Percentiles rank a stretch among this genome's conserved stretches.
These are phyloP conservation scores for Calonectria naviculata DNA, from an alignment of 2,329 filamentous ascomycete genomes.

Conservation along the genomic window DNA sequence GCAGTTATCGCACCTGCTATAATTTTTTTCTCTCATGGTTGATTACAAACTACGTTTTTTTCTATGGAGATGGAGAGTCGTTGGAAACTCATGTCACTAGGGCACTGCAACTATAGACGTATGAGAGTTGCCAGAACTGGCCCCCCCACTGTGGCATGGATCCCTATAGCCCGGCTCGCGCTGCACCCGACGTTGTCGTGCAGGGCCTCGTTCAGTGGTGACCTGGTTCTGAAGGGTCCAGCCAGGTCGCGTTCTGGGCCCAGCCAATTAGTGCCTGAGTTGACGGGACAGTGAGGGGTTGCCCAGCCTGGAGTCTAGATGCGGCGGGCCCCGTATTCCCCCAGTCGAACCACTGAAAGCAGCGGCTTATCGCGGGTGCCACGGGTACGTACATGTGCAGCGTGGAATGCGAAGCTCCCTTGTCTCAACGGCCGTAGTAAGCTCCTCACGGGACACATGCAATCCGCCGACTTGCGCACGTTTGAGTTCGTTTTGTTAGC, in stretches of 20 bases:
- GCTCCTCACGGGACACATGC: slow-evolving; percentile 12
- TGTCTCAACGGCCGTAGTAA: slow-evolving; percentile 10
- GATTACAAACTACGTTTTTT: slow-evolving; percentile 15
- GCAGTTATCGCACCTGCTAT: neutral
- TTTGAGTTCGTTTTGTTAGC: slow-evolving; percentile 53
- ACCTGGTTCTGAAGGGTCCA: neutral
- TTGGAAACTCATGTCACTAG: slow-evolving; percentile 4
- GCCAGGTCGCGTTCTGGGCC: neutral
- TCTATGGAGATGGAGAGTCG: slow-evolving; percentile 11
- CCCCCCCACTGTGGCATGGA: neutral
- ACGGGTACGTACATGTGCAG: neutral
- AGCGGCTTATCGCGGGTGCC: neutral
- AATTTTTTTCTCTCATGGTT: neutral
- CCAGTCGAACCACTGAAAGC: neutral
- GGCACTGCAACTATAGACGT: neutral
- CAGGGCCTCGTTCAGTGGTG: neutral
- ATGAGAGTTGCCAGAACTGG: neutral
- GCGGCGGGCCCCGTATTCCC: neutral
- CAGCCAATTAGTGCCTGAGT: neutral
- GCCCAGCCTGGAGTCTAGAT: neutral
- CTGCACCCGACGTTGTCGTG: neutral
- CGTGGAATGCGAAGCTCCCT: neutral
- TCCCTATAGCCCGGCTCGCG: neutral
- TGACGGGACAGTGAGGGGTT: neutral
- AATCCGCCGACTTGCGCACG: slow-evolving; percentile 44